phyloP scores from a whole-genome alignment of 2,329 filamentous ascomycete species.

The Mycosphaerella sp. region DNA sequence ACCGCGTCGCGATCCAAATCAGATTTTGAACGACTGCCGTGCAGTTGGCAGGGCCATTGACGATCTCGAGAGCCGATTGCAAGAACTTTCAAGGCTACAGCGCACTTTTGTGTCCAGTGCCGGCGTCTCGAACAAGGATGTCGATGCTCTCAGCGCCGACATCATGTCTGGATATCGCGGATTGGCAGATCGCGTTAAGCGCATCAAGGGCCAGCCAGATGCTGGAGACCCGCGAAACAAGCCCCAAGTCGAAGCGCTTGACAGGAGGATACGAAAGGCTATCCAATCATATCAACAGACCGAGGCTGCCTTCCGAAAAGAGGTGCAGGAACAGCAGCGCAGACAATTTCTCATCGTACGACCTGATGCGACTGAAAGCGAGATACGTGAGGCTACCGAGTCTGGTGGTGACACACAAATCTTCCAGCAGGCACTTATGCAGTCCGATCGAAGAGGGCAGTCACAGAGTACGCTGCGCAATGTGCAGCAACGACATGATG shows the following conservation, averaged over 20 bases:
- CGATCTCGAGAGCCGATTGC: slow-evolving; percentile 64
- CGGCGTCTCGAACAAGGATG: slow-evolving; percentile 55
- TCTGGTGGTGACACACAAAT: slow-evolving; percentile 67
- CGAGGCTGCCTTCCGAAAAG: slow-evolving; percentile 73
- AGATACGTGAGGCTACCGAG: slow-evolving; percentile 72
- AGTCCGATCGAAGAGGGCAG: slow-evolving; percentile 73
- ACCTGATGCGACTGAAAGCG: slow-evolving; percentile 66
- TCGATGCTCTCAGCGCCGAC: slow-evolving; percentile 67
- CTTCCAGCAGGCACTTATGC: slow-evolving; percentile 80
- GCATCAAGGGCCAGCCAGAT: slow-evolving; percentile 72
- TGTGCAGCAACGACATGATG: slow-evolving; percentile 75
- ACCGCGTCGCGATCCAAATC: slow-evolving; percentile 56
- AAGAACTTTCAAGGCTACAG: slow-evolving; percentile 65
- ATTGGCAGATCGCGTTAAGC: slow-evolving; percentile 71
- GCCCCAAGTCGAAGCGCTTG: slow-evolving; percentile 73
- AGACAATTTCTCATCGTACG: slow-evolving; percentile 78
- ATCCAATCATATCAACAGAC: slow-evolving; percentile 76
- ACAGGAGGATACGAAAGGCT: slow-evolving; percentile 70
- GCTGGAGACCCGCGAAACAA: slow-evolving; percentile 66
- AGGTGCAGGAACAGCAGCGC: slow-evolving; percentile 74
- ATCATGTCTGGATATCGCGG: slow-evolving; percentile 78
- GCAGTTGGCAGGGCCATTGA: slow-evolving; percentile 73
- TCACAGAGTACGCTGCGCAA: slow-evolving; percentile 72
- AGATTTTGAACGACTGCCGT: slow-evolving; percentile 76
- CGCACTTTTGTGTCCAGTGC: slow-evolving; percentile 64